Evolutionary conservation across 352 stramenopile genomes (phyloP).

Genomic region (Phytophthora syringae): DNA sequence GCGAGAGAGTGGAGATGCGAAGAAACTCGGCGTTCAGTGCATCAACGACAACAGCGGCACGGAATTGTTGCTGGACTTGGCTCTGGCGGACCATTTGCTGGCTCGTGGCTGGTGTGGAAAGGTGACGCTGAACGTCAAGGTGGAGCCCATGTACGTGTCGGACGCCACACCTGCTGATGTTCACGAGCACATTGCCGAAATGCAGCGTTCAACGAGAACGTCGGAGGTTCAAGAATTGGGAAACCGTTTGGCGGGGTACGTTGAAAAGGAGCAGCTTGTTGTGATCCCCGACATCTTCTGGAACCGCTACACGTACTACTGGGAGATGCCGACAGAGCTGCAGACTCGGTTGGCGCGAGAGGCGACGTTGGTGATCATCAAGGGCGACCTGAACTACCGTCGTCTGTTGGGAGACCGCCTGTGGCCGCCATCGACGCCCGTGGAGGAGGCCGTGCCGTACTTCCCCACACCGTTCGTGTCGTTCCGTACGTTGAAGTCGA

Average conservation of each 20-base stretch:
- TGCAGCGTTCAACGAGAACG: conserved; percentile 38
- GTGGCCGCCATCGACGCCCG: conserved; percentile 86
- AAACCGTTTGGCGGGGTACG: conserved; percentile 40
- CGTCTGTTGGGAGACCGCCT: conserved; percentile 92
- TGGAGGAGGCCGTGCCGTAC: conserved; percentile 84
- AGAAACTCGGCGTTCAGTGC: too few species aligned
- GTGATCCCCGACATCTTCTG: conserved; percentile 49
- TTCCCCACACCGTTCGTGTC: conserved; percentile 68
- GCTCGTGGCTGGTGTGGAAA: conserved; percentile 54
- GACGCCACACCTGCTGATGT: conserved; percentile 68
- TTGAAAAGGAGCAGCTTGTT: conserved; percentile 32
- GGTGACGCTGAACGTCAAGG: conserved; percentile 75
- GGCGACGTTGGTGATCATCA: conserved; percentile 93
- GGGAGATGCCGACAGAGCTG: conserved; percentile 53
- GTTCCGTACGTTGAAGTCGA: conserved; percentile 75
- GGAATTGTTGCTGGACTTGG: conserved; percentile 70
- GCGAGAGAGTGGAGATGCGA: not conserved
- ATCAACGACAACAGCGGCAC: too few species aligned
- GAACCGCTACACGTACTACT: conserved; percentile 78
- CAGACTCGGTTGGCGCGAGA: conserved; percentile 31
- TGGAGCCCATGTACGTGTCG: conserved; percentile 78
- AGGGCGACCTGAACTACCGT: too few species aligned
- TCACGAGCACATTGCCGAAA: conserved; percentile 55
- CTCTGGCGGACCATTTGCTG: conserved; percentile 65
- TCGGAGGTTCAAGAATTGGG: conserved; percentile 50